Evolutionary conservation across 805 yeast species (phyloP).

Genomic region (Ogataea minuta): DNA sequence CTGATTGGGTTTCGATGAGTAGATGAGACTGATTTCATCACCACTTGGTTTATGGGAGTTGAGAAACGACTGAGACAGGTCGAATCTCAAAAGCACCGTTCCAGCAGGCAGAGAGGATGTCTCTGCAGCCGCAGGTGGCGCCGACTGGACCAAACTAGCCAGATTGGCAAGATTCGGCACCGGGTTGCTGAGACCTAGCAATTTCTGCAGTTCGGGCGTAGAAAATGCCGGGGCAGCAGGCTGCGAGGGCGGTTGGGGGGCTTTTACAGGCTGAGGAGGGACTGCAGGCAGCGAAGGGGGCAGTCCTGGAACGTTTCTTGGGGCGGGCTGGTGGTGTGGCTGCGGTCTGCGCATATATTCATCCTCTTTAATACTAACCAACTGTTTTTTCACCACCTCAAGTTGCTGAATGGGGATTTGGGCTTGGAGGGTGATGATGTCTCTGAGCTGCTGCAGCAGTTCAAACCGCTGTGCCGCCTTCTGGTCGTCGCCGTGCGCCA

Average conservation of each 20-base stretch:
- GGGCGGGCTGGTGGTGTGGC: constrained; percentile 29
- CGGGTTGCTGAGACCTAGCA: constrained; percentile 13
- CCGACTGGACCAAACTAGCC: constrained; percentile 24
- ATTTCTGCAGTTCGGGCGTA: constrained; percentile 32
- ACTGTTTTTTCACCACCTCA: constrained; percentile 32
- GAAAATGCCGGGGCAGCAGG: constrained; percentile 26
- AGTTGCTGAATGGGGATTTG: constrained; percentile 31
- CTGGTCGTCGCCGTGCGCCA: constrained; percentile 34
- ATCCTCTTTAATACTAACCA: constrained; percentile 34
- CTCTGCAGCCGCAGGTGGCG: not conserved
- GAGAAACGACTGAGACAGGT: constrained; percentile 37
- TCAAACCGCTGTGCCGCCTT: constrained; percentile 44
- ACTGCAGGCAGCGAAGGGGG: constrained; percentile 4
- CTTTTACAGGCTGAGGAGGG: constrained; percentile 15
- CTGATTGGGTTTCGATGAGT: constrained; percentile 66
- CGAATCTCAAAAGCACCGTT: constrained; percentile 23
- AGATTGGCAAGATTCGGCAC: constrained; percentile 11
- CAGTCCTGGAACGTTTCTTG: constrained; percentile 6
- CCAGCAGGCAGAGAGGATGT: constrained; percentile 12
- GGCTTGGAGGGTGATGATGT: constrained; percentile 35
- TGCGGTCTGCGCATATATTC: constrained; percentile 30
- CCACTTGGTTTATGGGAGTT: constrained; percentile 36
- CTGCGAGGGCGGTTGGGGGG: constrained; percentile 1
- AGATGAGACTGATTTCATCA: constrained; percentile 41
- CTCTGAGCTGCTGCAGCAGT: constrained; percentile 44